phyloP scores from a whole-genome alignment of 176 grass and related monocot species.

The Thinopyrum elongatum region DNA sequence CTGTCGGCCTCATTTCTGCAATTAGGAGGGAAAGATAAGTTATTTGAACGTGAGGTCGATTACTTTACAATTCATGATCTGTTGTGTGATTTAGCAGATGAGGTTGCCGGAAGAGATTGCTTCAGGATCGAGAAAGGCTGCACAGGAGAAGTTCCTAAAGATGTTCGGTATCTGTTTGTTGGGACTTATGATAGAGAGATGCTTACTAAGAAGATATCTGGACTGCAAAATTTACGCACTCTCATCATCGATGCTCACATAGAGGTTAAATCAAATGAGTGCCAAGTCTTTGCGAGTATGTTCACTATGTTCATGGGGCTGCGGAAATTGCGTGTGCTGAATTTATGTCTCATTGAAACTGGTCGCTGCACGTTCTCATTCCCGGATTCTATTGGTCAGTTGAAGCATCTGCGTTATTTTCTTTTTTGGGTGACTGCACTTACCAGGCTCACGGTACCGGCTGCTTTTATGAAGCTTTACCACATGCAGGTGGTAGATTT shows the following conservation, averaged over 20 bases:
- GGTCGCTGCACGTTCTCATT: not conserved
- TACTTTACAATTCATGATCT: not conserved
- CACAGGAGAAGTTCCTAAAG: not conserved
- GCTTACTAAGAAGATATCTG: not conserved
- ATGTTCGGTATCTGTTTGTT: not conserved
- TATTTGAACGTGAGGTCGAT: not conserved
- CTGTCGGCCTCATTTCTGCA: too few species aligned
- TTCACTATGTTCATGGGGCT: not conserved
- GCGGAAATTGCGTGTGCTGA: not conserved
- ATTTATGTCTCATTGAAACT: not conserved
- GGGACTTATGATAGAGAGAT: not conserved
- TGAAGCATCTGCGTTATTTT: too few species aligned
- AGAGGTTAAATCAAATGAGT: not conserved
- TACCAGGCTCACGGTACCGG: not conserved
- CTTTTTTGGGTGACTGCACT: accelerated
- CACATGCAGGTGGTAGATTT: not conserved
- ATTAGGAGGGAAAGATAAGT: not conserved
- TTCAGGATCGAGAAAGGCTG: not conserved
- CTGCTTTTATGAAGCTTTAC: not conserved
- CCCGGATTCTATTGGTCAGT: too few species aligned
- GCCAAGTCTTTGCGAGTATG: not conserved
- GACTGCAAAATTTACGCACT: not conserved
- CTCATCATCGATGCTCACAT: not conserved
- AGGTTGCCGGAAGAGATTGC: not conserved
- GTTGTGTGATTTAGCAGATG: not conserved